phyloP scores from a whole-genome alignment of 306 rosid species.

The Dryas octopetala region DNA sequence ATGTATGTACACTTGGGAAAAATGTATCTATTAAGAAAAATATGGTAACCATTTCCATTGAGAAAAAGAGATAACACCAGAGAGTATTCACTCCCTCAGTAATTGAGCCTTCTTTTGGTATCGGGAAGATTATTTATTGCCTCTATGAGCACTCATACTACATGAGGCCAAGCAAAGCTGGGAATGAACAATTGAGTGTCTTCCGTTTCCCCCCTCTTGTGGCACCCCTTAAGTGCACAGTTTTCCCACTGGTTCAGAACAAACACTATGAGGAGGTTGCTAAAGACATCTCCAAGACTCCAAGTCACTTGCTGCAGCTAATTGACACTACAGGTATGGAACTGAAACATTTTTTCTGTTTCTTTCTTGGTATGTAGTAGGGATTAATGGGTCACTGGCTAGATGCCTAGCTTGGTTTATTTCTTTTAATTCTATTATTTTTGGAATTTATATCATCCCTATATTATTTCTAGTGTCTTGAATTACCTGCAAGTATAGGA shows the following conservation, averaged over 20 bases:
- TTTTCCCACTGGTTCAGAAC: conserved; percentile 92
- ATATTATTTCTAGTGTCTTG: not conserved
- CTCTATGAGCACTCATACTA: conserved; percentile 89
- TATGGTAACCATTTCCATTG: conserved; percentile 79
- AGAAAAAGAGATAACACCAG: conserved; percentile 82
- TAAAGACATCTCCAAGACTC: conserved; percentile 78
- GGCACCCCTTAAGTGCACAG: conserved; percentile 97
- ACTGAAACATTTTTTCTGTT: not conserved
- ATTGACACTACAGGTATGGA: conserved; percentile 78
- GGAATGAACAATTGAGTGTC: conserved; percentile 73
- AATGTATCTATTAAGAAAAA: conserved; percentile 55
- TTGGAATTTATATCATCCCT: too few species aligned
- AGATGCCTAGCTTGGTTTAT: not conserved
- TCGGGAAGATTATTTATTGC: conserved; percentile 88
- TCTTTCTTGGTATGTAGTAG: not conserved
- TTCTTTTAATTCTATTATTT: not conserved
- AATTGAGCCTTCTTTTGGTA: conserved; percentile 95
- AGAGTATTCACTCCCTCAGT: conserved; percentile 97
- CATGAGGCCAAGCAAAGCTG: conserved; percentile 74
- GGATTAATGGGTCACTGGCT: not conserved
- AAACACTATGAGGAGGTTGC: conserved; percentile 78
- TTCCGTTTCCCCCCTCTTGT: conserved; percentile 85
- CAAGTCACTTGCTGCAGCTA: conserved; percentile 66
- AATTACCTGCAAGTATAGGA: not conserved
- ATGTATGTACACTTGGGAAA: conserved; percentile 70